Base-by-base conservation (phyloP, 305 asterid genomes). In the Euphrasia arctica region DNA sequence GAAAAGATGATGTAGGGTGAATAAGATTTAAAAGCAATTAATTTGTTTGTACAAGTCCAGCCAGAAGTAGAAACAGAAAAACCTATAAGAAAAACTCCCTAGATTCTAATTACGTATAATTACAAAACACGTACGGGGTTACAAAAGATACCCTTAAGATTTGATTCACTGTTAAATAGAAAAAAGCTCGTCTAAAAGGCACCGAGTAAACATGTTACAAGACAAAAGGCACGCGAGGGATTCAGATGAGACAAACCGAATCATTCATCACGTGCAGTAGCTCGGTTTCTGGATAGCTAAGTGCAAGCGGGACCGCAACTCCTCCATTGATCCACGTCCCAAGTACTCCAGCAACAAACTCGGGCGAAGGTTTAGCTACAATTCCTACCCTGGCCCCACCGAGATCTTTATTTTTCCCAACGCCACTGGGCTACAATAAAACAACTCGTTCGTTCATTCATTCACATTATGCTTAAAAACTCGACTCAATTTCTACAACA, bases 241-340 rank as follows among this genome's bases (percentile, higher is more conserved):
- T 49, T 5, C 25, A 49, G 4, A 49, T 54, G 60, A 31, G 7
- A 57, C 92, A 6, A 66, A 93, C 99, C 83, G 97, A 84, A 77
- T 93, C 96, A 68, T 86, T 86, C 85, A 90, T 83, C 77, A 93
- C 99, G 66, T 93, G 99, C 69, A 93, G 80, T 41, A 93, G 80
- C 82, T 93, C 99, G 51, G 91, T 80, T 80, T 93, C 99, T 6
- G 99, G 99, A 73, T 93, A 93, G 89, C 97, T 90, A 66, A 93
- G 87, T 47, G 99, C 99, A 34, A 93, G 96, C 66, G 99, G 99
- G 25, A 93, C 99, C 0, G 92, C 96, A 70, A 91, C 95, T 62
- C 96, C 95, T 68, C 97, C 95, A 75, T 95, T 77, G 62, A 86
- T 78, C 99, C 99, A 93, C 50, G 95, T 88, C 56, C 92, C 99